Conservation (phyloP, 164 flowering plant genomes). For the Amborella trichopoda region DNA sequence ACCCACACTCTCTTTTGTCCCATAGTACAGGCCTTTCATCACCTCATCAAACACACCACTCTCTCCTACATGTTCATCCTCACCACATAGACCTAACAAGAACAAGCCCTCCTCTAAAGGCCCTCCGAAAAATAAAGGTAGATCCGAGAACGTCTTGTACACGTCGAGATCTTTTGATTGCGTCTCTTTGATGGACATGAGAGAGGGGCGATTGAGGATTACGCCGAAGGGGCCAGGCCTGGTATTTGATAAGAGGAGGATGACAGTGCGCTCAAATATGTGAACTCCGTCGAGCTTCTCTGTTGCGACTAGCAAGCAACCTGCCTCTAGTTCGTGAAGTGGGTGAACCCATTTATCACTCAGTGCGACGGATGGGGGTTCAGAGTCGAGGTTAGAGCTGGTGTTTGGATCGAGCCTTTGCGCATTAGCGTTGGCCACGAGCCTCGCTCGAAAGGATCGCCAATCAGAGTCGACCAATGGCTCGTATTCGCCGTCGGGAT, state of each 20-base stretch:
- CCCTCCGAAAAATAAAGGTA: constrained; percentile 79
- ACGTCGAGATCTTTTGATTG: constrained; percentile 37
- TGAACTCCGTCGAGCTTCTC: constrained; percentile 93
- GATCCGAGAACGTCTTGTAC: constrained; percentile 44
- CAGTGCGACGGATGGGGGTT: constrained; percentile 16
- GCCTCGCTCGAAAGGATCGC: constrained; percentile 75
- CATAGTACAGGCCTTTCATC: constrained; percentile 71
- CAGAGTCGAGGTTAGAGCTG: constrained; percentile 20
- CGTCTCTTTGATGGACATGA: constrained; percentile 89
- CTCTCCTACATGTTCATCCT: constrained; percentile 26
- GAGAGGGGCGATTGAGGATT: constrained; percentile 84
- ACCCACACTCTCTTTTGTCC: constrained; percentile 75
- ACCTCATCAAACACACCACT: constrained; percentile 77
- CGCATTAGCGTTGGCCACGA: constrained; percentile 41
- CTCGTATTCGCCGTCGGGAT: too few relatives aligned
- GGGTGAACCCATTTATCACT: constrained; percentile 68
- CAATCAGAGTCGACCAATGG: constrained; percentile 36
- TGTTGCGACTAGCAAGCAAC: constrained; percentile 80
- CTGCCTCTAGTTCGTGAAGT: constrained; percentile 73
- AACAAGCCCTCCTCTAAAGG: constrained; percentile 69
- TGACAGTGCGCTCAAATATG: constrained; percentile 75
- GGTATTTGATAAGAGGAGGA: constrained; percentile 56
- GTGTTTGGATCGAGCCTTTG: constrained; percentile 14
- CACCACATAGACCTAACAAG: constrained; percentile 26
- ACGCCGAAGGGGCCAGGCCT: constrained; percentile 76